Conservation (phyloP, 23 red algal species). For the Gracilaria vermiculophylla region DNA sequence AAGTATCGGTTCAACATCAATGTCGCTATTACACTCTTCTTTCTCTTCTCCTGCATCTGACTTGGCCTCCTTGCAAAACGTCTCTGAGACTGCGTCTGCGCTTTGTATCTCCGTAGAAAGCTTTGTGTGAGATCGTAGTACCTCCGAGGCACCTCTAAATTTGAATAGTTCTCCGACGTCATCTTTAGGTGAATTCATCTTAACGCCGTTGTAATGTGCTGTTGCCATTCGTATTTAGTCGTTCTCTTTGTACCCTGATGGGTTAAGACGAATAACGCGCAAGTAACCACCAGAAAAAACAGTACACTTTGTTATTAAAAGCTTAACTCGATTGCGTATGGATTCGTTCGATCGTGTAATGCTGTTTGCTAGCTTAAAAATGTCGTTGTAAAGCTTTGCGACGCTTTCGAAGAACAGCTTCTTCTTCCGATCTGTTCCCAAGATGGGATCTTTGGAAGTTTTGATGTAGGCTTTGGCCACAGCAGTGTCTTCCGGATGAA, state of each 20-base stretch:
- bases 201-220: neutral
- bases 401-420: neutral
- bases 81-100: no score
- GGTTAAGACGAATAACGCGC: neutral
- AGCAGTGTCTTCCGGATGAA: neutral
- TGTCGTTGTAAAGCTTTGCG: neutral
- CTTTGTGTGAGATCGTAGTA: neutral
- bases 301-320: neutral
- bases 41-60: no score
- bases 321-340: neutral
- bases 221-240: neutral
- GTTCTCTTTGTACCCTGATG: neutral
- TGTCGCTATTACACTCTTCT: no score
- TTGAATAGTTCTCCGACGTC: neutral
- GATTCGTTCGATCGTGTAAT: neutral
- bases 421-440: neutral
- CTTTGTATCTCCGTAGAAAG: no score
- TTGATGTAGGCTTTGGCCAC: neutral
- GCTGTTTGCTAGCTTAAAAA: neutral
- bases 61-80: no score
- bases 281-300: neutral
- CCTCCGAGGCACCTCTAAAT: neutral
- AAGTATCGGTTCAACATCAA: no score
- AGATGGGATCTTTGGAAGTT: neutral
- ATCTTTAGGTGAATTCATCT: neutral